A percentile compares a stretch with the other conserved stretches of the same genome.
Conservation (phyloP, 352 stramenopile species). For the Sclerospora graminicola region DNA sequence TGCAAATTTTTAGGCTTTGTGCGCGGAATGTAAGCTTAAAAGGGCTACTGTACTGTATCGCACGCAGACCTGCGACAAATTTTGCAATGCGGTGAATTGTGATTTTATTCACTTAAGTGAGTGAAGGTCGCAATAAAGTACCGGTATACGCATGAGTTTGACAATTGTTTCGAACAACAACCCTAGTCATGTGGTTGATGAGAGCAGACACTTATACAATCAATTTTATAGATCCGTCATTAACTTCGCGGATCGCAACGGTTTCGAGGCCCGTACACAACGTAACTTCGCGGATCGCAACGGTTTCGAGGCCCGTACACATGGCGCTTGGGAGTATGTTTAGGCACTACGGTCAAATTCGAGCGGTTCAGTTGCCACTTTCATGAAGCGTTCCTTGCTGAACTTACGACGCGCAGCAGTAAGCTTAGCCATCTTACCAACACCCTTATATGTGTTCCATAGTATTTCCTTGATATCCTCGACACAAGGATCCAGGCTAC, state of each 20-base stretch:
- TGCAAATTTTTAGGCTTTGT: too few relatives aligned
- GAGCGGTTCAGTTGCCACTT: constrained; percentile 52
- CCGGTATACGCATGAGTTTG: constrained; percentile 4
- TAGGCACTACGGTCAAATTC: constrained; percentile 34
- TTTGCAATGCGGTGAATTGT: too few relatives aligned
- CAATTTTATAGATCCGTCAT: constrained; percentile 21
- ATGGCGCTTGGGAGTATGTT: constrained; percentile 6
- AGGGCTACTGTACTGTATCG: too few relatives aligned
- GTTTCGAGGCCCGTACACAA: constrained; percentile 15
- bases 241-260: constrained; percentile 3
- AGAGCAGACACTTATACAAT: constrained; percentile 27
- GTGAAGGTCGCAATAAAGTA: too few relatives aligned
- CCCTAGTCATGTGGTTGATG: too few relatives aligned
- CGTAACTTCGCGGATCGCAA: constrained; percentile 4
- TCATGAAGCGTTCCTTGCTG: constrained; percentile 70
- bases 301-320: constrained; percentile 13
- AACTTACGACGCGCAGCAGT: constrained; percentile 81
- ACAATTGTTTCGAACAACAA: constrained; percentile 11
- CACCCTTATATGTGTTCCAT: constrained; percentile 54
- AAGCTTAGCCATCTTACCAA: constrained; percentile 72
- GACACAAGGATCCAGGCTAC: constrained; percentile 41
- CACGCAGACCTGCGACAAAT: too few relatives aligned
- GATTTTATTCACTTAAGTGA: too few relatives aligned
- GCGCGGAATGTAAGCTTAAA: too few relatives aligned
- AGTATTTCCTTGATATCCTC: constrained; percentile 76